Percentiles rank a stretch among this genome's conserved stretches.
Conservation (phyloP, 129 eudicot species). For the Arctium lappa region DNA sequence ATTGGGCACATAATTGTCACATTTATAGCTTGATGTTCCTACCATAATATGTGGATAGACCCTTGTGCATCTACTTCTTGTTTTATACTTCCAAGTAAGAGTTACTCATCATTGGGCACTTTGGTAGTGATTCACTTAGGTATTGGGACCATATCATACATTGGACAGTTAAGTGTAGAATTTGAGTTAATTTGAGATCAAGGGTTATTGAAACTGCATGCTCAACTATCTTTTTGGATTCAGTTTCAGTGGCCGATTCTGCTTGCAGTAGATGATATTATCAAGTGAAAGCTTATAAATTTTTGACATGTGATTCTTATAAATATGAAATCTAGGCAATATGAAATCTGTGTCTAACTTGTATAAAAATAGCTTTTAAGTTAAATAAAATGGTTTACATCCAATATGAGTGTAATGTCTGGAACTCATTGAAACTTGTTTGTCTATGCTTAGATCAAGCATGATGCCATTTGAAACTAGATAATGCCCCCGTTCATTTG, state of each 20-base stretch:
- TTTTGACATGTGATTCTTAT: background rate
- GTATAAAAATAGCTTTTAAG: background rate
- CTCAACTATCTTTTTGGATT: background rate
- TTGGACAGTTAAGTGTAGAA: background rate
- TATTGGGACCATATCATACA: background rate
- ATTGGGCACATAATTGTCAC: background rate
- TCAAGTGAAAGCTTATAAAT: background rate
- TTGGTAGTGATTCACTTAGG: background rate
- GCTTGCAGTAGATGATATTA: background rate
- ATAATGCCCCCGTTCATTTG: background rate
- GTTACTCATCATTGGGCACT: background rate
- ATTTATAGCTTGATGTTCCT: background rate
- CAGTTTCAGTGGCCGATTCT: background rate
- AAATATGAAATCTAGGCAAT: background rate
- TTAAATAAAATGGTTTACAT: background rate
- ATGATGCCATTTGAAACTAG: background rate
- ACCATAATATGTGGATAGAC: background rate
- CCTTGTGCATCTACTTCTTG: background rate
- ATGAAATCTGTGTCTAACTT: background rate
- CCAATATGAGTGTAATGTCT: background rate
- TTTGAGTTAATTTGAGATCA: background rate
- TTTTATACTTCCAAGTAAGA: background rate
- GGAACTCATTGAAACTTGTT: background rate
- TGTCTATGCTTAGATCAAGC: background rate
- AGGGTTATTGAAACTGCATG: background rate